Evolutionary conservation across 768 basidiomycete species (phyloP), one percentile per base, ranked within the genome.

Genomic region (Cyathus striatus): DNA sequence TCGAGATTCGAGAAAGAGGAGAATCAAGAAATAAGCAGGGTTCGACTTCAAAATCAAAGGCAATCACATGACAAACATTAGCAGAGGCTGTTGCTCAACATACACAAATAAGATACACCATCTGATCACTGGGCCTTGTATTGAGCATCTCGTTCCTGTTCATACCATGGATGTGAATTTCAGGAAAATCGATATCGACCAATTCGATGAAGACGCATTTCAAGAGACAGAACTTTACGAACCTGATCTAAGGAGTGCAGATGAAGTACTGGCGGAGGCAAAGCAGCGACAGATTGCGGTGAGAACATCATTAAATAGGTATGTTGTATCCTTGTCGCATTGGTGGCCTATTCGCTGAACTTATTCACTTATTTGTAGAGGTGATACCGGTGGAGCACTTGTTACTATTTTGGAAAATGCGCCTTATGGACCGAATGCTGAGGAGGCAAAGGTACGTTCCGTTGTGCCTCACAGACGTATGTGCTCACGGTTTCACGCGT

Each of bases 111-210:
- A n/a, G n/a, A n/a, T n/a, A n/a, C n/a, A n/a, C n/a, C n/a, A n/a
- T n/a, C n/a, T n/a, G n/a, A n/a, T n/a, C n/a, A n/a, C n/a, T n/a
- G n/a, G n/a, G n/a, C n/a, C n/a, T n/a, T n/a, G n/a, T n/a, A n/a
- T n/a, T n/a, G n/a, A n/a, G n/a, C n/a, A n/a, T n/a, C n/a, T n/a
- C n/a, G n/a, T n/a, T n/a, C n/a, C n/a, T n/a, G n/a, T n/a, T n/a
- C n/a, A n/a, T n/a, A 41, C 43, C 42, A 73, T 72, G 69, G 72
- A 75, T 38, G 59, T 59, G 47, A 79, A 81, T 41, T 96, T 92
- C 65, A 76, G 94, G 54, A 94, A 93, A 66, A 91, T 96, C 66
- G 85, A 97, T 68, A 86, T 97, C 57, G 95, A 98, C 68, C 75
- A 70, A 30, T 90, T 82, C 67, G 95, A 98, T 59, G 95, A 97